Evolutionary conservation across 2,329 filamentous ascomycete genomes (phyloP).

Genomic region (Alternaria longipes): DNA sequence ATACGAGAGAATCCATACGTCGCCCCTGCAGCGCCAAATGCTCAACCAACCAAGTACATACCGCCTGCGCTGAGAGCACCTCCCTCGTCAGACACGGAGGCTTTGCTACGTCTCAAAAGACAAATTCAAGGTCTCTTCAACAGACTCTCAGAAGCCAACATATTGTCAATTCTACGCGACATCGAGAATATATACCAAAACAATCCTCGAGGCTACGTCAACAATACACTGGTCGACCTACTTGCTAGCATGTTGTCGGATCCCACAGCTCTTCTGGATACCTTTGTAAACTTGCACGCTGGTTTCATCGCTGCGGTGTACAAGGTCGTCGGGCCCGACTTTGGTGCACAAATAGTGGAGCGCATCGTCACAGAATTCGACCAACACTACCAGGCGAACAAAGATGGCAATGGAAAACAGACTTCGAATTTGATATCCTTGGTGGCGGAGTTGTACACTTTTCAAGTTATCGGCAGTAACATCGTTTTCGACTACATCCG

Average conservation of each 20-base stretch:
- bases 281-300: conserved; percentile 88
- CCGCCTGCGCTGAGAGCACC: conserved; percentile 82
- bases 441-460: conserved; percentile 87
- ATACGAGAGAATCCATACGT: conserved; percentile 87
- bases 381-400: conserved; percentile 64
- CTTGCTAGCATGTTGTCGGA: conserved; percentile 83
- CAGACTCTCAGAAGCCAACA: conserved; percentile 88
- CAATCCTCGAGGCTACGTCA: conserved; percentile 88
- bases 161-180: conserved; percentile 83
- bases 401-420: conserved; percentile 60
- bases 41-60: conserved; percentile 75
- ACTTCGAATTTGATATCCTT: conserved; percentile 82
- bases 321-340: conserved; percentile 85
- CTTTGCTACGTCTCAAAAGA: conserved; percentile 73
- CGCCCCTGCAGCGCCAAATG: conserved; percentile 67
- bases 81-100: conserved; percentile 71
- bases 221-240: conserved; percentile 78
- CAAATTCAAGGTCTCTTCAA: conserved; percentile 91
- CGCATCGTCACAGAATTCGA: conserved; percentile 79
- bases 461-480: conserved; percentile 83
- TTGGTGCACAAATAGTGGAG: conserved; percentile 87
- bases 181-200: conserved; percentile 84
- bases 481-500: conserved; percentile 93
- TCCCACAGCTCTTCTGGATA: conserved; percentile 80
- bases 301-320: conserved; percentile 90